phyloP scores from a whole-genome alignment of 352 stramenopile species.

The Phytophthora pinifolia region DNA sequence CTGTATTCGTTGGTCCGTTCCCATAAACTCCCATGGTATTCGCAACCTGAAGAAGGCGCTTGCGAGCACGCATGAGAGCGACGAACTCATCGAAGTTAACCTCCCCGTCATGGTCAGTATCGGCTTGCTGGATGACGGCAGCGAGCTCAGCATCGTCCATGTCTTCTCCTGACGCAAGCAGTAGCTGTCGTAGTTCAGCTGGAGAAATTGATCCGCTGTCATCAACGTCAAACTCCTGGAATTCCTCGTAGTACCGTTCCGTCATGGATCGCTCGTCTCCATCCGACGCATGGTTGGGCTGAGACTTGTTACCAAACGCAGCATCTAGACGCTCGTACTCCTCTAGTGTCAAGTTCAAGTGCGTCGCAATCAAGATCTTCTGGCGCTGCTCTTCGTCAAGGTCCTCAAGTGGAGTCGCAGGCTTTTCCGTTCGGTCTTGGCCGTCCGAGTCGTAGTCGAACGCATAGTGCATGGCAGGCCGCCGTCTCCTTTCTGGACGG shows the following conservation, averaged over 20 bases:
- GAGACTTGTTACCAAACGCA: slow-evolving; percentile 41
- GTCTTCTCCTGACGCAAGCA: slow-evolving; percentile 62
- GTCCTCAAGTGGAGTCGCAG: slow-evolving; percentile 34
- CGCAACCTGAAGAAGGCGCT: slow-evolving; percentile 68
- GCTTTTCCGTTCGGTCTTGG: slow-evolving; percentile 5
- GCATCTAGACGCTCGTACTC: slow-evolving; percentile 71
- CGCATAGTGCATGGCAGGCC: slow-evolving; percentile 27
- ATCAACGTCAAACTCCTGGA: slow-evolving; percentile 78
- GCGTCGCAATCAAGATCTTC: slow-evolving; percentile 46
- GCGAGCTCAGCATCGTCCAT: slow-evolving; percentile 80
- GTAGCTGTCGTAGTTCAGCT: slow-evolving; percentile 55
- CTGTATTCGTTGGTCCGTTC: slow-evolving; percentile 26
- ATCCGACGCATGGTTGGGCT: slow-evolving; percentile 8
- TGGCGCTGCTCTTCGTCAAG: slow-evolving; percentile 53
- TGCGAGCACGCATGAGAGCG: slow-evolving; percentile 73
- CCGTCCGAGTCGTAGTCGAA: slow-evolving; percentile 41
- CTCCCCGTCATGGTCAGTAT: slow-evolving; percentile 69
- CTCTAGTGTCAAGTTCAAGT: slow-evolving; percentile 66
- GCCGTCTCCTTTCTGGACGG: slow-evolving; percentile 8
- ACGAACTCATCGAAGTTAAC: slow-evolving; percentile 86
- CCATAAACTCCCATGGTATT: slow-evolving; percentile 63
- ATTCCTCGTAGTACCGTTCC: slow-evolving; percentile 54
- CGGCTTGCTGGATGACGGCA: slow-evolving; percentile 59
- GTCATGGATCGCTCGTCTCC: slow-evolving; percentile 33
- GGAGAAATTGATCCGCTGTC: slow-evolving; percentile 77